phyloP scores from a whole-genome alignment of 208 protist species.

The Jaenimonas drosophilae region DNA sequence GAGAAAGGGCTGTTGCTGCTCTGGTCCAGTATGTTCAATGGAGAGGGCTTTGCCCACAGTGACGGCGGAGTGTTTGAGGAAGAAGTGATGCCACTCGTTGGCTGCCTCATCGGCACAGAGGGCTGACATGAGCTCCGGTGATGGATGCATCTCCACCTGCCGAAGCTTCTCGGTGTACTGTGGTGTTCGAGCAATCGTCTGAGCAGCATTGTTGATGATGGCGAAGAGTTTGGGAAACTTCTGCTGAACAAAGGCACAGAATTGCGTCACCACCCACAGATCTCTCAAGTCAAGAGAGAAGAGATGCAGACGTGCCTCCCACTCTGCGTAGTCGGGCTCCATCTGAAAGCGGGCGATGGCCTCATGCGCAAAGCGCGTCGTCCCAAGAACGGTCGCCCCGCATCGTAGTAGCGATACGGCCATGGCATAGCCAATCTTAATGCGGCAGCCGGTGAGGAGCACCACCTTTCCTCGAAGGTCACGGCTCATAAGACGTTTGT shows the following conservation, averaged over 20 bases:
- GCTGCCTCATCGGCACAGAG: slow-evolving; percentile 27
- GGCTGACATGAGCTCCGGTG: slow-evolving; percentile 26
- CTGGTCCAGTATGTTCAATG: slow-evolving; percentile 29
- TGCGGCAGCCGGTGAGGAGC: slow-evolving; percentile 88
- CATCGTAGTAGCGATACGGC: slow-evolving; percentile 81
- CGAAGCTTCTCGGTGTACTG: slow-evolving; percentile 87
- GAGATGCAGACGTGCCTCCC: slow-evolving; percentile 88
- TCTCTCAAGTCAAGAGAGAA: slow-evolving; percentile 94
- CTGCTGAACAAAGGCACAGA: slow-evolving; percentile 77
- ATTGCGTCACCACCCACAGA: slow-evolving; percentile 89
- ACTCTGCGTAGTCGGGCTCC: slow-evolving; percentile 85
- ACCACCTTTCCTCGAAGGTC: slow-evolving; percentile 89
- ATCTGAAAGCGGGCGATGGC: slow-evolving; percentile 66
- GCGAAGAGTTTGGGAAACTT: slow-evolving; percentile 76
- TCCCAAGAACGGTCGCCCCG: slow-evolving; percentile 75
- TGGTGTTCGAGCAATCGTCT: slow-evolving; percentile 92
- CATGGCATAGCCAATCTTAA: slow-evolving; percentile 93
- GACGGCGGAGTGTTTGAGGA: slow-evolving; percentile 64
- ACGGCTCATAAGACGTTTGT: slow-evolving; percentile 84
- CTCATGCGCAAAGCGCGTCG: slow-evolving; percentile 89
- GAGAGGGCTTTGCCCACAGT: slow-evolving; percentile 56
- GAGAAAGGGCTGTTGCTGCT: slow-evolving; percentile 38
- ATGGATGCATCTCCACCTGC: slow-evolving; percentile 45
- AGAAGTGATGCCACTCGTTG: slow-evolving; percentile 73
- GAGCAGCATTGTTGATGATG: slow-evolving; percentile 97